Base-by-base conservation (phyloP, 352 stramenopile genomes). In the Bremia lactucae region DNA sequence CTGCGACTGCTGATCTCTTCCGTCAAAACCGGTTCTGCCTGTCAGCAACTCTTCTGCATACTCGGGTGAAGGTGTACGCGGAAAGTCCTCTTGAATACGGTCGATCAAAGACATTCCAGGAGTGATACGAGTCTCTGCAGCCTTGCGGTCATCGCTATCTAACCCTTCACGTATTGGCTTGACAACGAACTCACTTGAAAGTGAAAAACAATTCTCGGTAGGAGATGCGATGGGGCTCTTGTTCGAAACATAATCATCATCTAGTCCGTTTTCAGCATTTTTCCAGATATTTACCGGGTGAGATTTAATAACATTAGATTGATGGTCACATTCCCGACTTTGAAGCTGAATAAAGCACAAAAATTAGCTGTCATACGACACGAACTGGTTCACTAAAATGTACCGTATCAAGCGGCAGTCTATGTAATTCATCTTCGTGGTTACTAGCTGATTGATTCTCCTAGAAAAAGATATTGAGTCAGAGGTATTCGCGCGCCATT, bases 1-100 rank as follows among this genome's bases (percentile, higher is more conserved):
- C 20, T 44, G 57, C 18, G 21, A 22, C 5, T 55, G 44, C 13
- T 48, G 42, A 6, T 49, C 46, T 31, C 28, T 47, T 49, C 28
- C 48, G 24, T 36, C 41, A 33, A 63, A 60, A 3, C 45, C 49
- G 29, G 44, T 43, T 39, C 43, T 49, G 21, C 53, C 21, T 31
- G 14, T 29, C 36, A 44, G 14, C 42, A 45, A 40, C 18, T 21
- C 16, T 21, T 38, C 46, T 4, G 64, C 72, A 31, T 78, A 88
- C 19, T 80, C 68, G 0, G 63, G 73, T 1, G 72, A 83, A 38
- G 78, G 78, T 0, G 70, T 86, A 16, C 75, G 59, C 10, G 77
- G 70, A 20, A 90, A 88, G 36, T 88, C 77, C 47, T 86, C 74
- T 65, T 90, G 72, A 16, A 89, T 83, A 26, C 72, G 72, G 38